A percentile compares a stretch with the other conserved stretches of the same genome.
These are phyloP conservation scores for Sutorius australiensis DNA, from an alignment of 768 basidiomycete genomes.

Conservation along the genomic window DNA sequence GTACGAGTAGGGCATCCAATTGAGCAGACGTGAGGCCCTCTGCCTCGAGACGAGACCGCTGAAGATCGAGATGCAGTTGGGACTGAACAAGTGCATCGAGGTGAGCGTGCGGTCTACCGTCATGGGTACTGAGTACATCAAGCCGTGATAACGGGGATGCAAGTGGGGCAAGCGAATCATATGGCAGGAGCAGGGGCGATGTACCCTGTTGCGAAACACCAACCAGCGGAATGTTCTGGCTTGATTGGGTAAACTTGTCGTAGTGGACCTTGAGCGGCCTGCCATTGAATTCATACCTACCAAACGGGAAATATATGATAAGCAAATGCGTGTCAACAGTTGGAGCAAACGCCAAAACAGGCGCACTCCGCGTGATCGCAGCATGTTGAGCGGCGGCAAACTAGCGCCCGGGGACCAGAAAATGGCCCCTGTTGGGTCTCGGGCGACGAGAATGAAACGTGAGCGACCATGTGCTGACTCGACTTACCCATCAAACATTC, in stretches of 20 bases:
- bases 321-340: conserved; percentile 5
- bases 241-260: conserved; percentile 67
- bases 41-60: conserved; percentile 26
- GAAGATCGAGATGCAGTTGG: conserved; percentile 23
- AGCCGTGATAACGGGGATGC: conserved; percentile 20
- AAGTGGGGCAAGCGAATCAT: conserved; percentile 25
- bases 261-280: conserved; percentile 85
- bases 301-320: background rate
- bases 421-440: background rate
- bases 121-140: conserved; percentile 24
- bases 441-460: background rate
- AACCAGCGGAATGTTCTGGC: conserved; percentile 24
- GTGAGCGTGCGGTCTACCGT: conserved; percentile 19
- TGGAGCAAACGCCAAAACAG: background rate
- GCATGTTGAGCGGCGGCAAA: background rate
- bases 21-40: conserved; percentile 26
- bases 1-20: conserved; percentile 27
- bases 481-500: conserved; percentile 87
- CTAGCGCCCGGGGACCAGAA: background rate
- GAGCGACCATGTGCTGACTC: background rate
- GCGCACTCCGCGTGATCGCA: background rate
- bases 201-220: conserved; percentile 20
- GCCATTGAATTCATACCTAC: conserved; percentile 85
- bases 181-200: conserved; percentile 14
- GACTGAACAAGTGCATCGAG: conserved; percentile 24